These are phyloP conservation scores for Clitopilus passeckerianus DNA, from an alignment of 768 basidiomycete genomes.

Conservation along the genomic window DNA sequence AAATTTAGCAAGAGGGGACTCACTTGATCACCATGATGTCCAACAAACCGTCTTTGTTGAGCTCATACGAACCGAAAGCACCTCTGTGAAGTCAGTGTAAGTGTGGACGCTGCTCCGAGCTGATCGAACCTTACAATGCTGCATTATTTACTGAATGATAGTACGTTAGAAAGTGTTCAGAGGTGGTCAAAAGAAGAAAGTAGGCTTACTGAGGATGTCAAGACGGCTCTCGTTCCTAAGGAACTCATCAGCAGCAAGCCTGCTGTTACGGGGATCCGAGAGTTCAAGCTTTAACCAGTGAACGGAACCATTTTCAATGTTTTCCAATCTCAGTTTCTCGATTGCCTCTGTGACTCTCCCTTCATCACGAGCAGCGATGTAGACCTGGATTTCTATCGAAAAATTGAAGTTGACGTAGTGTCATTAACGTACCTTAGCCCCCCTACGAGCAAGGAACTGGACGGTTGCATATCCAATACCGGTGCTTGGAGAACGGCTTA, in stretches of 20 bases:
- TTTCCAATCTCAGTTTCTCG: slow-evolving; percentile 36
- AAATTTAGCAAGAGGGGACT: neutral
- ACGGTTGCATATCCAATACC: slow-evolving; percentile 44
- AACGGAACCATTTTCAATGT: slow-evolving; percentile 40
- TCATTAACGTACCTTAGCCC: slow-evolving; percentile 45
- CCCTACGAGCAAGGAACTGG: slow-evolving; percentile 42
- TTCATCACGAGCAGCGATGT: slow-evolving; percentile 49
- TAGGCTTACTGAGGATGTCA: slow-evolving; percentile 44
- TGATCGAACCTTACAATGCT: slow-evolving; percentile 30
- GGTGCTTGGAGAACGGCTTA: slow-evolving; percentile 9
- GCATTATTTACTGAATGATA: slow-evolving; percentile 49
- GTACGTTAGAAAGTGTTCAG: neutral
- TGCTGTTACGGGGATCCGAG: slow-evolving; percentile 40
- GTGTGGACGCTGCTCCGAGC: neutral
- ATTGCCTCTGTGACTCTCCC: slow-evolving; percentile 42
- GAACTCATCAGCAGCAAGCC: slow-evolving; percentile 43
- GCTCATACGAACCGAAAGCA: neutral
- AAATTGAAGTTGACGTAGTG: neutral
- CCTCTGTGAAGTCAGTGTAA: neutral
- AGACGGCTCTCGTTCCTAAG: slow-evolving; percentile 43
- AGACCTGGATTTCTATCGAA: slow-evolving; percentile 35
- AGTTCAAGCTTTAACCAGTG: slow-evolving; percentile 50
- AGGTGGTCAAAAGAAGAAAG: neutral
- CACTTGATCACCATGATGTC: slow-evolving; percentile 7
- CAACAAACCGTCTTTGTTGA: slow-evolving; percentile 8